Base-by-base conservation (phyloP, 2,329 filamentous ascomycete genomes). In the Xylaria sp. region DNA sequence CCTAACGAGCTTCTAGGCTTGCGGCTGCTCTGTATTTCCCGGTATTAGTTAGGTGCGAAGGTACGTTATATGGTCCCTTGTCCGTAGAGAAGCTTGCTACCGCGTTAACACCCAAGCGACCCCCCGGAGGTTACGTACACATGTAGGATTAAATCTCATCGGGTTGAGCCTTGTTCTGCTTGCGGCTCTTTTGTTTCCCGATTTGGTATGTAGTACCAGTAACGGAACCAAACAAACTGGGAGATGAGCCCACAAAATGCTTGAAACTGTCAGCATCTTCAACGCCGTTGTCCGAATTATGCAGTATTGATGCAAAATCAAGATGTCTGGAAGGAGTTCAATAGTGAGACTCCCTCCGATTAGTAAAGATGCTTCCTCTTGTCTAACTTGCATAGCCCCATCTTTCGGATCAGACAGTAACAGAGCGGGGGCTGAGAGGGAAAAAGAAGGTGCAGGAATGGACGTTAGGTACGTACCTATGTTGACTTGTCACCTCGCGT, bases 221-320 rank as follows among this genome's bases (percentile, higher is more conserved):
- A 6, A n/a, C 53, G 58, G 47, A 13, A 27, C 45, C 27, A 15
- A 65, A 33, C 27, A 50, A 27, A 22, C 47, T 20, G 3, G n/a
- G 45, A 33, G 17, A 29, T 13, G 15, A 27, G 29, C 22, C 45
- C 38, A 25, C 53, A 60, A 42, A 27, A 36, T 51, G 56, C 29
- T 64, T 38, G 36, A 53, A 67, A 61, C 27, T 67, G 65, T 67
- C 65, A 67, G 56, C 61, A 64, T 56, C 25, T 33, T 17, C 38
- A 64, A 45, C 44, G 13, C 31, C 10, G 17, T 27, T 3, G 50
- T 15, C 45, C 29, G n/a, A 10, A 47, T 36, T 47, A 33, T 45
- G 29, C 49, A 51, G 33, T 54, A 45, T 62, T 13, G 33, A 61
- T 61, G 25, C 36, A 39, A n/a, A 5, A 47, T 42, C 39, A 65